Base-by-base conservation (phyloP, 176 grass and related monocot species). In the Poa pratensis region DNA sequence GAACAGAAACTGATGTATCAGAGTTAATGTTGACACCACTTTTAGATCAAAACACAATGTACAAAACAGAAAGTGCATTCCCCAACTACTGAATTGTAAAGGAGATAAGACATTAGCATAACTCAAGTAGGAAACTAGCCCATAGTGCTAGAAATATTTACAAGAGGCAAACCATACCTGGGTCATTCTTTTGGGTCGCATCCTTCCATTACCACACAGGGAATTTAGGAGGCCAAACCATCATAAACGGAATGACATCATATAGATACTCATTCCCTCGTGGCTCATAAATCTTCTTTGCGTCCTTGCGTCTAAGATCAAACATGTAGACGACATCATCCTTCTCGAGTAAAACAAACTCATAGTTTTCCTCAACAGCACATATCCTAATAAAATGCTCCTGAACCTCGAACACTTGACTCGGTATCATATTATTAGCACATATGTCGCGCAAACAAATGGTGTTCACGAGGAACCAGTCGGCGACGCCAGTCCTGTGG, bases 331-430 rank as follows among this genome's bases (percentile, higher is more conserved):
- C 13, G 1, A 35, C 20, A 73, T 11, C 7, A 37, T 16, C 1
- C 26, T 61, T 73, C 28, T 63, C 9, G 9, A 86, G 8, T 20
- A 86, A 51, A 10, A 63, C 76, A 73, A 39, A 73, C 12, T 73
- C 15, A 20, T 6, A 43, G 7, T 86, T 13, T 5, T 16, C 9
- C 42, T 54, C 77, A 30, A 86, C 77, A 16, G 18, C 50, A 72
- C 63, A 16, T 63, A 86, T 9, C 2, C 37, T 16, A 9, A 5
- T 42, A 22, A 0, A 14, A 46, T 16, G 19, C 49, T 61, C 11
- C 2, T 15, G 58, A 62, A 54, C 57, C 9, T 27, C n/a, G 2
- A 22, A 37, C 17, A 11, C 43, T 1, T 16, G 39, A 27, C 3
- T 50, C 11, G 40, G 22, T 30, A 80, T 19, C 27, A 17, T 24